Evolutionary conservation across 345 rosid species (phyloP).

Genomic region (Lagerstroemia speciosa): DNA sequence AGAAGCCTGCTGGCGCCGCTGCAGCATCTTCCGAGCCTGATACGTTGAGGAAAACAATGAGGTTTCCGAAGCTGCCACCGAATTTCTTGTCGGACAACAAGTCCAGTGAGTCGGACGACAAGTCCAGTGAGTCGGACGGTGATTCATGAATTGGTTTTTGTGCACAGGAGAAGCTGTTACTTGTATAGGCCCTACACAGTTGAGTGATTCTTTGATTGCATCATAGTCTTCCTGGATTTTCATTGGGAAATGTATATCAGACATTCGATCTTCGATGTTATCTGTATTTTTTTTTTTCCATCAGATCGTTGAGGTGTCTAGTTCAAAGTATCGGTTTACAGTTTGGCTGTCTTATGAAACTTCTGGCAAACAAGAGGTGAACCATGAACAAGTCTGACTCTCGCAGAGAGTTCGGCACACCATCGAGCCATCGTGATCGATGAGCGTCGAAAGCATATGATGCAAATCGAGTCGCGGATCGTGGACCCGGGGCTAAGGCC

Average conservation of each 20-base stretch:
- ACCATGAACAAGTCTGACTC: no score
- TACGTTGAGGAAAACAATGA: constrained; percentile 31
- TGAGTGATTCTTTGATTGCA: constrained; percentile 9
- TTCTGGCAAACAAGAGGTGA: no score
- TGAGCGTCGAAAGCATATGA: no score
- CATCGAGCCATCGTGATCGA: no score
- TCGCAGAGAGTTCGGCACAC: no score
- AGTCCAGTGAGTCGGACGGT: constrained; percentile 48
- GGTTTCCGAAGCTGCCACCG: constrained; percentile 67
- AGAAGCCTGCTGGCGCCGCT: constrained; percentile 21
- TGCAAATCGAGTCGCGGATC: no score
- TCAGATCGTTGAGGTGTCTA: no score
- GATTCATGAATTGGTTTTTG: constrained; percentile 29
- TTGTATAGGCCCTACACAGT: constrained; percentile 17
- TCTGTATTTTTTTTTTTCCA: background rate
- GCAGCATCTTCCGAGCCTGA: constrained; percentile 26
- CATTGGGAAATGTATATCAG: constrained; percentile 5
- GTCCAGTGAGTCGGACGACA: constrained; percentile 52
- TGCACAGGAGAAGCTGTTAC: background rate
- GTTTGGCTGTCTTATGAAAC: no score
- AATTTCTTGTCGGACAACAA: constrained; percentile 56
- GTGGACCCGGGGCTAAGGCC: no score
- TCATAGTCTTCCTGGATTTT: constrained; percentile 7
- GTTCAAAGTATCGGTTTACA: no score
- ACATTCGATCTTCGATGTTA: background rate